Evolutionary conservation across 805 yeast species (phyloP).

Genomic region (Saccharomycopsis amapae): DNA sequence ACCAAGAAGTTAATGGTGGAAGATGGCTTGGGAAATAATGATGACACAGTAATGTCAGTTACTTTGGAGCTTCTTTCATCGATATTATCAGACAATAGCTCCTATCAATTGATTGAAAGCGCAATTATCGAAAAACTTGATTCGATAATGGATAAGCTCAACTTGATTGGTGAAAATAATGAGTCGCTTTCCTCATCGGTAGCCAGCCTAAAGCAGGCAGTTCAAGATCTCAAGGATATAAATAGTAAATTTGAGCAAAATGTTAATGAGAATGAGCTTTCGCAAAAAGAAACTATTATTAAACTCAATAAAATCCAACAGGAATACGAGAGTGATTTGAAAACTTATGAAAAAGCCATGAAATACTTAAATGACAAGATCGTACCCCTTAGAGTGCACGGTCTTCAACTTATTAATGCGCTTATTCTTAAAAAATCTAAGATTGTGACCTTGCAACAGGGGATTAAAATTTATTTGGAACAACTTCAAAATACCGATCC

Average conservation of each 20-base stretch:
- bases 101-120: conserved; percentile 13
- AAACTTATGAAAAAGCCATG: conserved; percentile 50
- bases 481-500: conserved; percentile 79
- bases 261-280: neutral
- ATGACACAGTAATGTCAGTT: conserved; percentile 29
- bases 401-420: conserved; percentile 56
- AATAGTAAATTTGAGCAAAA: conserved; percentile 1
- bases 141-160: conserved; percentile 27
- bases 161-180: neutral
- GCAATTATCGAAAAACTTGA: conserved; percentile 23
- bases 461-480: conserved; percentile 50
- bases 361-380: conserved; percentile 65
- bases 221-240: conserved; percentile 1
- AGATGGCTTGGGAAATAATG: conserved; percentile 18
- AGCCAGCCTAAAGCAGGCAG: neutral
- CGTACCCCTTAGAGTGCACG: conserved; percentile 83
- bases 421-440: conserved; percentile 41
- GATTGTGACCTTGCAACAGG: conserved; percentile 46
- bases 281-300: conserved; percentile 12
- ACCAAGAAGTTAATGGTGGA: conserved; percentile 7
- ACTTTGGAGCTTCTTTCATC: conserved; percentile 35
- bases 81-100: conserved; percentile 29
- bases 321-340: conserved; percentile 31
- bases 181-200: neutral
- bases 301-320: conserved; percentile 15